Evolutionary conservation across 805 yeast species (phyloP).

Genomic region (Candida piceae): DNA sequence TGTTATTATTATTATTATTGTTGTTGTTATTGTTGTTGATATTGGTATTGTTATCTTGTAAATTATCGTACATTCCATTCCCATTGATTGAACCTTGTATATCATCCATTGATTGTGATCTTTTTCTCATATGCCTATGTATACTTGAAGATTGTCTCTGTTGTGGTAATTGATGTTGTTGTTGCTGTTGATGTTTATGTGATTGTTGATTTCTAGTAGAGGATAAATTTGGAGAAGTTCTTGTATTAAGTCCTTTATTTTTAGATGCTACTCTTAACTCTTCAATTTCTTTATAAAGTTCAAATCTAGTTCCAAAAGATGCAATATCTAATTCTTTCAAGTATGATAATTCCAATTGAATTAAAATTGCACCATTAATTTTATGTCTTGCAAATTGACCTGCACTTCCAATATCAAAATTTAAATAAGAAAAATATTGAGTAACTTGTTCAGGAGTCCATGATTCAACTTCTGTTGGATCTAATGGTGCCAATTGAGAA

Average conservation of each 20-base stretch:
- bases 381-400: conserved; percentile 82
- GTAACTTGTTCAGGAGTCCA: conserved; percentile 92
- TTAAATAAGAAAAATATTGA: conserved; percentile 63
- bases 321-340: conserved; percentile 87
- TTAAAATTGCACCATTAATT: conserved; percentile 78
- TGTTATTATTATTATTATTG: conserved; percentile 2
- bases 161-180: conserved; percentile 4
- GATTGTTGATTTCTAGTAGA: no score
- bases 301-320: conserved; percentile 94
- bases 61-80: no score
- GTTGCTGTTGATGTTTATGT: no score
- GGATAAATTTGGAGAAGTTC: neutral
- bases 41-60: no score
- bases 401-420: conserved; percentile 71
- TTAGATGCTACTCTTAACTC: conserved; percentile 38
- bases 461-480: conserved; percentile 43
- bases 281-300: conserved; percentile 84
- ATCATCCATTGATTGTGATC: conserved; percentile 49
- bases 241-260: conserved; percentile 6
- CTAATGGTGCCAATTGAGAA: conserved; percentile 21
- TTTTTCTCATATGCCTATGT: conserved; percentile 38
- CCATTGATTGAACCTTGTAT: conserved; percentile 11
- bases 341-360: conserved; percentile 80
- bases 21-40: no score
- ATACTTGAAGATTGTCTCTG: neutral